Evolutionary conservation across 352 stramenopile species (phyloP).

Genomic region (Peronospora destructor): DNA sequence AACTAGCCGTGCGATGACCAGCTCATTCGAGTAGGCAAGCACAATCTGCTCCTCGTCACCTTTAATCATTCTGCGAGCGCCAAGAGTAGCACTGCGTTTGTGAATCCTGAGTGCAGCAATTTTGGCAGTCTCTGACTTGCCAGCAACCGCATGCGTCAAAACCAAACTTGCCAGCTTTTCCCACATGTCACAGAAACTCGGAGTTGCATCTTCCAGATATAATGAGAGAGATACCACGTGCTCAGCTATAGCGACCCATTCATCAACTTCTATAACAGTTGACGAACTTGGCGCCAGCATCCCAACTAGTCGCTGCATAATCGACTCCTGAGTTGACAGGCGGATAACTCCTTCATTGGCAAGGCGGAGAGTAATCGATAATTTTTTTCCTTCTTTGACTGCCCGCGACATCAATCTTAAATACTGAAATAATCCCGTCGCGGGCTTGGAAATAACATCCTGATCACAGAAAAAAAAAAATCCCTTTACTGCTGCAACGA

Average conservation of each 20-base stretch:
- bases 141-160: constrained; percentile 49
- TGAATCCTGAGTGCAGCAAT: constrained; percentile 45
- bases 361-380: constrained; percentile 2
- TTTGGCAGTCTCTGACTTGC: constrained; percentile 52
- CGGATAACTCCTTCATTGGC: constrained; percentile 23
- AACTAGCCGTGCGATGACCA: constrained; percentile 34
- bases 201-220: constrained; percentile 18
- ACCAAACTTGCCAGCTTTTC: constrained; percentile 39
- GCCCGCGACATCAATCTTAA: constrained; percentile 16
- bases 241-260: constrained; percentile 39
- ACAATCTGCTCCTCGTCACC: constrained; percentile 39
- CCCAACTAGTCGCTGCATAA: constrained; percentile 30
- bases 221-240: constrained; percentile 30
- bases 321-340: constrained; percentile 19
- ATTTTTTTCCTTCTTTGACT: constrained; percentile 11
- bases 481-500: constrained; percentile 8
- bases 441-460: constrained; percentile 5
- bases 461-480: constrained; percentile 23
- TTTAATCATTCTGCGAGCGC: constrained; percentile 21
- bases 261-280: constrained; percentile 28
- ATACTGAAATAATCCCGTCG: constrained; percentile 25
- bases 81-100: constrained; percentile 34
- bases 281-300: constrained; percentile 28
- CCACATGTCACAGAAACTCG: constrained; percentile 45
- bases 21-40: constrained; percentile 33